Conservation (phyloP, 1,284 basidiomycete genomes). For the Ustanciosporium gigantosporum region DNA sequence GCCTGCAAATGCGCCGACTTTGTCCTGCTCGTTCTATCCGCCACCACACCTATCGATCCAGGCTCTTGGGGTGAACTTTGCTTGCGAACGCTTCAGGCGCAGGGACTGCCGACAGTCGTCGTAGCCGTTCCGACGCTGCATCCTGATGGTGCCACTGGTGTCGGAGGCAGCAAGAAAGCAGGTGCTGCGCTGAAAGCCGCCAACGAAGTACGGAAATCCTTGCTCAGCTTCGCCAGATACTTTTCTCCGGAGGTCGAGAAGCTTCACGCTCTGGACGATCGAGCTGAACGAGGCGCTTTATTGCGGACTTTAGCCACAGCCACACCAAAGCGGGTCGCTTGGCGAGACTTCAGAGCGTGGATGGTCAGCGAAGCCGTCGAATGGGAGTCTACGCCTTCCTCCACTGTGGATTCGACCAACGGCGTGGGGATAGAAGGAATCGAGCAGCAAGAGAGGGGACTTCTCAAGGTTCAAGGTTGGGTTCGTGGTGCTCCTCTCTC, state of each 20-base stretch:
- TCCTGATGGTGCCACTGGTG: constrained; percentile 30
- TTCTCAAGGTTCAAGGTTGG: constrained; percentile 77
- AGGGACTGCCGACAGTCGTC: constrained; percentile 73
- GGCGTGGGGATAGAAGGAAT: constrained; percentile 38
- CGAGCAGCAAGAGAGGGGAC: constrained; percentile 58
- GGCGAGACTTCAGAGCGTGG: constrained; percentile 80
- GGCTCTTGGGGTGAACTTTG: constrained; percentile 80
- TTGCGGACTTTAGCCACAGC: constrained; percentile 64
- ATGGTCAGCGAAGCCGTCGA: constrained; percentile 72
- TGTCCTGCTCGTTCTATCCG: constrained; percentile 80
- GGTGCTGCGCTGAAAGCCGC: constrained; percentile 41
- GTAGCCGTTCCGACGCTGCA: constrained; percentile 65
- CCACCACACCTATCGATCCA: constrained; percentile 75
- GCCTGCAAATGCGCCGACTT: constrained; percentile 89
- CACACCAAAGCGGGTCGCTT: constrained; percentile 69
- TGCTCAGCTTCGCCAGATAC: constrained; percentile 74
- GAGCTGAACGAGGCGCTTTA: constrained; percentile 67
- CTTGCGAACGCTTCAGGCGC: constrained; percentile 72
- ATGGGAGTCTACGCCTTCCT: constrained; percentile 35
- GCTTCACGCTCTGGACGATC: constrained; percentile 68
- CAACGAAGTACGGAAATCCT: constrained; percentile 54
- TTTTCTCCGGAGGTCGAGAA: constrained; percentile 83
- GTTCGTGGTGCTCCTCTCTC: constrained; percentile 79
- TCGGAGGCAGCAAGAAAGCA: constrained; percentile 37
- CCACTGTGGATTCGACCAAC: constrained; percentile 65